Evolutionary conservation across 495 filamentous ascomycete species (phyloP).

Genomic region (Cudoniella acicularis): DNA sequence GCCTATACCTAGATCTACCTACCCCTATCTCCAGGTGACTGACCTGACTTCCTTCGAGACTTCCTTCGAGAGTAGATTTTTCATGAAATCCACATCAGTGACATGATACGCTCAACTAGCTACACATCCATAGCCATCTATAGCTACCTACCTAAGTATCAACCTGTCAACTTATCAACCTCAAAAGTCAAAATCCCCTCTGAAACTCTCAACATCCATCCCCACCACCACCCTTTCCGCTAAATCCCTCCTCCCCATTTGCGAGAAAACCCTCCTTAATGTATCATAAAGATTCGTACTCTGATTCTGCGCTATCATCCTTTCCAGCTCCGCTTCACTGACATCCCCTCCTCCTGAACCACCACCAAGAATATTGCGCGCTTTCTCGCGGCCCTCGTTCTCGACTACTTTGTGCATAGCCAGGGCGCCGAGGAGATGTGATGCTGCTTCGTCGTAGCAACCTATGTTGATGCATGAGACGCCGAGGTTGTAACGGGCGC

Average conservation of each 20-base stretch:
- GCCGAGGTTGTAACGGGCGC: conserved; percentile 93
- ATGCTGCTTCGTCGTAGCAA: conserved; percentile 86
- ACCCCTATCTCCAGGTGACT: too few species aligned
- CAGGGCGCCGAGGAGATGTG: conserved; percentile 88
- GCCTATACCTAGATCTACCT: too few species aligned
- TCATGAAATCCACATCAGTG: neutral
- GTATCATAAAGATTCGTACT: conserved; percentile 97
- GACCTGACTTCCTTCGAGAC: too few species aligned
- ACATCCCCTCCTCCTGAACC: conserved; percentile 38
- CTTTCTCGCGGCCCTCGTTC: conserved; percentile 75
- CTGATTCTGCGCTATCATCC: conserved; percentile 85
- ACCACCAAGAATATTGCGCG: conserved; percentile 69
- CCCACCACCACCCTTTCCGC: conserved; percentile 80
- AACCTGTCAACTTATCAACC: neutral
- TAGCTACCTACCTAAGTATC: neutral
- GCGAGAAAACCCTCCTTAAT: conserved; percentile 82
- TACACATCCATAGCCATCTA: too few species aligned
- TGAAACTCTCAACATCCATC: conserved; percentile 88
- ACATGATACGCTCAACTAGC: neutral
- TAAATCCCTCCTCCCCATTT: conserved; percentile 88
- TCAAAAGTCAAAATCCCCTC: conserved; percentile 54
- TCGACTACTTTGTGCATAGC: conserved; percentile 97
- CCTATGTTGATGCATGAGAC: conserved; percentile 97
- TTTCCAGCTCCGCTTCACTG: conserved; percentile 66
- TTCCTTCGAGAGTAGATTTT: too few species aligned